Conservation (phyloP, 1,284 basidiomycete genomes). For the Heliocybe sulcata region DNA sequence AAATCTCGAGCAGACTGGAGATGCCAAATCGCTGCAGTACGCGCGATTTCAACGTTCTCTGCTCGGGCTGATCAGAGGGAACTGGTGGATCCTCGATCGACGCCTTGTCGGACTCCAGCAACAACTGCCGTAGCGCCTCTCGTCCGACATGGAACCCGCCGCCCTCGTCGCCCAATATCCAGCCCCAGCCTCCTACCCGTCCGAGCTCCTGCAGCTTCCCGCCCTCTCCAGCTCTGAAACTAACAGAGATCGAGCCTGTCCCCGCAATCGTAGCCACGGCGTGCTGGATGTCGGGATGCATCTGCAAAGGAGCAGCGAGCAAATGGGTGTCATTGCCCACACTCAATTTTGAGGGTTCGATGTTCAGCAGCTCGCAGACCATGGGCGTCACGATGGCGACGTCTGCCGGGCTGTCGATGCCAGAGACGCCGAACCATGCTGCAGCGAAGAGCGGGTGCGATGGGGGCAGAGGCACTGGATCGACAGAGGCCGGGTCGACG, state of each 20-base stretch:
- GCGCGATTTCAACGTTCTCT: slow-evolving; percentile 19
- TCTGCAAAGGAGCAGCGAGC: slow-evolving; percentile 61
- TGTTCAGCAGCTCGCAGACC: slow-evolving; percentile 46
- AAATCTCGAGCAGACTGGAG: slow-evolving; percentile 49
- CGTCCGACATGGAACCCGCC: slow-evolving; percentile 71
- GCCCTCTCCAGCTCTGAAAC: slow-evolving; percentile 38
- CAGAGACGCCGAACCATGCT: slow-evolving; percentile 75
- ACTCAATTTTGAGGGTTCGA: slow-evolving; percentile 45
- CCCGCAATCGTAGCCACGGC: slow-evolving; percentile 66
- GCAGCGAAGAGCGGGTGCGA: slow-evolving; percentile 39
- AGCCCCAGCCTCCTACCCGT: slow-evolving; percentile 74
- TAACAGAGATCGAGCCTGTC: slow-evolving; percentile 64
- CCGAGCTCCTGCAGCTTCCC: slow-evolving; percentile 49
- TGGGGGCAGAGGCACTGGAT: slow-evolving; percentile 33
- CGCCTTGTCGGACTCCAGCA: slow-evolving; percentile 46
- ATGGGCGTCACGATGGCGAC: slow-evolving; percentile 42
- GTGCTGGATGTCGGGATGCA: slow-evolving; percentile 46
- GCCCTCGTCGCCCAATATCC: slow-evolving; percentile 78
- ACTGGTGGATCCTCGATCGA: slow-evolving; percentile 28
- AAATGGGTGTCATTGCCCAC: slow-evolving; percentile 72
- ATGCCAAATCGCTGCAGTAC: slow-evolving; percentile 53
- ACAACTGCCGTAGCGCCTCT: slow-evolving; percentile 59
- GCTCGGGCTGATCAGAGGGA: slow-evolving; percentile 19
- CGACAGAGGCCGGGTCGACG: slow-evolving; percentile 23
- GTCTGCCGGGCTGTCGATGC: slow-evolving; percentile 62